Conservation (phyloP, 352 stramenopile genomes). For the Pythium sp. region DNA sequence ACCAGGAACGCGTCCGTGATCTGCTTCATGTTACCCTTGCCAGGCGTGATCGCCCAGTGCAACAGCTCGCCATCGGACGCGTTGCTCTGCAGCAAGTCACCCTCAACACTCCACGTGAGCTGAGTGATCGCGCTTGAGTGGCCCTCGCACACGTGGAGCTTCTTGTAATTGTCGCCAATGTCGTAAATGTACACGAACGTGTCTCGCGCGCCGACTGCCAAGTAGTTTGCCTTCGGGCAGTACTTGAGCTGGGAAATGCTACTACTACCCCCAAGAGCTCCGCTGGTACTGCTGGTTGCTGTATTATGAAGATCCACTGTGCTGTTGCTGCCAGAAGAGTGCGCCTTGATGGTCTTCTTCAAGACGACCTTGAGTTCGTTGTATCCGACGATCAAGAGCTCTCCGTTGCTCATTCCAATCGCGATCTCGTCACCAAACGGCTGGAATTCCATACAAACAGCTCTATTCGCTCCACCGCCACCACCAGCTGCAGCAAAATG, state of each 20-base stretch:
- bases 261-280: constrained; percentile 4
- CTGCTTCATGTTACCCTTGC: constrained; percentile 43
- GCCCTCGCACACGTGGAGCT: constrained; percentile 61
- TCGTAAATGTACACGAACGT: constrained; percentile 68
- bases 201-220: constrained; percentile 57
- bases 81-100: constrained; percentile 82
- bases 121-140: constrained; percentile 80
- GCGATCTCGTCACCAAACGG: constrained; percentile 49
- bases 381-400: constrained; percentile 53
- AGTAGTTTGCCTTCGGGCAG: constrained; percentile 39
- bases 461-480: constrained; percentile 22
- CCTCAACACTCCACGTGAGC: constrained; percentile 86
- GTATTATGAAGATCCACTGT: constrained; percentile 6
- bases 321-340: constrained; percentile 15
- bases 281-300: background rate
- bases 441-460: constrained; percentile 54
- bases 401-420: constrained; percentile 47
- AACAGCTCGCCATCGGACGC: constrained; percentile 61
- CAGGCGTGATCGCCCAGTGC: constrained; percentile 42
- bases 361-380: constrained; percentile 30
- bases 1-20: constrained; percentile 62
- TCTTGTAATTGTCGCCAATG: constrained; percentile 46
- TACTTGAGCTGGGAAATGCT: constrained; percentile 49
- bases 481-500: constrained; percentile 10
- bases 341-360: constrained; percentile 43